Evolutionary conservation across 148 eudicot genomes (phyloP).

Genomic region (Cornus kousa): DNA sequence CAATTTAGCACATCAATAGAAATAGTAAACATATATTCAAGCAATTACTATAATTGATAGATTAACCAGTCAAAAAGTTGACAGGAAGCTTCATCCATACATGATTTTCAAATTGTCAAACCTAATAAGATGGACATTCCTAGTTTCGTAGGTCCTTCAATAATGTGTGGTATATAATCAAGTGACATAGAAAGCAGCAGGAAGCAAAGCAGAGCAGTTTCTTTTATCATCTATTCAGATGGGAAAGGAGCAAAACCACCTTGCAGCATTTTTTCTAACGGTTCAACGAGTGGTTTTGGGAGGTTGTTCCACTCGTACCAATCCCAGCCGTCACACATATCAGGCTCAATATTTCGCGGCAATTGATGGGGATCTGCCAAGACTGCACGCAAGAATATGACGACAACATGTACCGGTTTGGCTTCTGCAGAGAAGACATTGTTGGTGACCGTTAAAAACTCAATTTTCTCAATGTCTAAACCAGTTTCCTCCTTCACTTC

Average conservation of each 20-base stretch:
- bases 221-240: background rate
- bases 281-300: conserved; percentile 68
- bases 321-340: conserved; percentile 89
- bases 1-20: too few relatives aligned
- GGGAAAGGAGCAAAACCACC: conserved; percentile 62
- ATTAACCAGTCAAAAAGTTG: background rate
- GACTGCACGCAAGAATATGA: conserved; percentile 53
- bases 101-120: background rate
- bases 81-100: background rate
- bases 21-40: too few relatives aligned
- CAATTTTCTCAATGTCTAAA: conserved; percentile 48
- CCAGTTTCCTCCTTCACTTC: conserved; percentile 93
- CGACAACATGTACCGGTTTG: conserved; percentile 58
- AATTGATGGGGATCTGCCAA: conserved; percentile 42
- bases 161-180: background rate
- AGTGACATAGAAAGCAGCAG: too few relatives aligned
- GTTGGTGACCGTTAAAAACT: conserved; percentile 65
- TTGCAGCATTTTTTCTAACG: conserved; percentile 51
- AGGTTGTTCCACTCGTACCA: conserved; percentile 85
- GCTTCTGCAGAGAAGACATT: conserved; percentile 40
- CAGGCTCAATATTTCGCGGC: conserved; percentile 67
- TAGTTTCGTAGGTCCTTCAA: background rate
- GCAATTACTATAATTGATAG: too few relatives aligned
- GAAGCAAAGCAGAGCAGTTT: background rate
- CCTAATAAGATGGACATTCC: background rate